A percentile compares a stretch with the other conserved stretches of the same genome.
Evolutionary conservation across 305 asterid species (phyloP).

Genomic region (Fraxinus sp.): DNA sequence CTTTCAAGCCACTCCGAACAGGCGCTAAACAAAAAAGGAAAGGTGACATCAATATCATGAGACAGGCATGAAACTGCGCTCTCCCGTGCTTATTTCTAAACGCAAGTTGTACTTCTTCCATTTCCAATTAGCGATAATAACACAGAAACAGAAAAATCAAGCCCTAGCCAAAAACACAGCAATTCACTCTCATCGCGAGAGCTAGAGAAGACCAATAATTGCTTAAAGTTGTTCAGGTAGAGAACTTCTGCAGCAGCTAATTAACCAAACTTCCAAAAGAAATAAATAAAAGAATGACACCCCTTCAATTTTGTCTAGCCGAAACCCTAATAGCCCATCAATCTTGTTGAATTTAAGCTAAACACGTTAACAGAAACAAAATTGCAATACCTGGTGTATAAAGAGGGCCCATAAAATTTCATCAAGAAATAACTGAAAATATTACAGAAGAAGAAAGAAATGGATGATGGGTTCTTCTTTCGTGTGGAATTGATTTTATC

Average conservation of each 20-base stretch:
- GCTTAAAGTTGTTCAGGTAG: conserved; percentile 5
- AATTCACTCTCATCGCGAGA: neutral
- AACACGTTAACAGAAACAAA: conserved; percentile 24
- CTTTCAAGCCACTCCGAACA: too few relatives aligned
- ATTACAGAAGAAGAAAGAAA: neutral
- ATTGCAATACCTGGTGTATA: conserved; percentile 40
- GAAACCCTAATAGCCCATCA: conserved; percentile 21
- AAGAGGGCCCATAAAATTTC: conserved; percentile 41
- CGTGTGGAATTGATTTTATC: conserved; percentile 35
- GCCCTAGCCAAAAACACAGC: neutral
- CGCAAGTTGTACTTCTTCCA: neutral
- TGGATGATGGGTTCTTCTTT: conserved; percentile 28
- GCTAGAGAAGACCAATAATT: conserved; percentile 33
- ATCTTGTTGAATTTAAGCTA: conserved; percentile 9
- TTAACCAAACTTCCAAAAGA: conserved; percentile 9
- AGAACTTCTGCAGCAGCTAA: conserved; percentile 28
- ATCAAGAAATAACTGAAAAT: conserved; percentile 26
- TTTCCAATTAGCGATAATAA: neutral
- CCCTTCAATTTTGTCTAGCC: conserved; percentile 24
- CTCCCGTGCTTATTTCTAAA: neutral
- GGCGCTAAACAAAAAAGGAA: conserved; percentile 15
- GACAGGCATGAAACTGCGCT: conserved; percentile 41
- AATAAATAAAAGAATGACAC: conserved; percentile 19
- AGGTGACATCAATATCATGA: conserved; percentile 40
- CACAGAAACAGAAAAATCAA: neutral